Evolutionary conservation across 2,329 filamentous ascomycete genomes (phyloP).

Genomic region (Lasiodiplodia hormozganensis): DNA sequence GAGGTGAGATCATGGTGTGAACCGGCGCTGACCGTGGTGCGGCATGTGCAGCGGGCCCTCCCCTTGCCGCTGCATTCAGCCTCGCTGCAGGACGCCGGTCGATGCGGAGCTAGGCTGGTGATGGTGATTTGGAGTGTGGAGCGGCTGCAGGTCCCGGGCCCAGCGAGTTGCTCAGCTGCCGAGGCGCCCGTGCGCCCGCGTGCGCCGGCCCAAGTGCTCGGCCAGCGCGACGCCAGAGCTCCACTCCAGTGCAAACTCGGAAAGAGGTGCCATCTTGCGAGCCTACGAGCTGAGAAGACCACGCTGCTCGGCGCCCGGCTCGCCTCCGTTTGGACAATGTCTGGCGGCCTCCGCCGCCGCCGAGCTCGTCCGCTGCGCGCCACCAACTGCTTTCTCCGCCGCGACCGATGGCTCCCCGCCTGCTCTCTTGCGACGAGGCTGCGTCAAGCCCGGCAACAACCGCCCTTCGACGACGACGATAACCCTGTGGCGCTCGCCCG

Average conservation of each 20-base stretch:
- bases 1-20: slow-evolving; percentile 13
- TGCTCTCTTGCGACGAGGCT: not conserved
- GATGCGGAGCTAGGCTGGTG: not conserved
- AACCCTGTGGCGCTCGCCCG: not conserved
- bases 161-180: not conserved
- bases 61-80: slow-evolving; percentile 5
- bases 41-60: not conserved
- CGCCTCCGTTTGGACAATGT: not conserved
- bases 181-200: too few species aligned
- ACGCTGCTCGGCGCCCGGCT: not conserved
- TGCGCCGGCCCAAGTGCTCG: not conserved
- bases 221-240: slow-evolving; percentile 9
- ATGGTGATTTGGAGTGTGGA: not conserved
- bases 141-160: not conserved
- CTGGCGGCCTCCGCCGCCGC: not conserved
- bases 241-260: not conserved
- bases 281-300: not conserved
- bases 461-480: not conserved
- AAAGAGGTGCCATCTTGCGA: slow-evolving; percentile 15
- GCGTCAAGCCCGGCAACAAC: not conserved
- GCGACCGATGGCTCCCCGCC: not conserved
- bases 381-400: not conserved
- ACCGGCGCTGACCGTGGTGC: not conserved
- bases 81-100: not conserved
- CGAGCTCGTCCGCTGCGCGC: not conserved